Evolutionary conservation across 2,329 filamentous ascomycete genomes (phyloP), one percentile per base, ranked within the genome.

Genomic region (Nothophoma quercina): DNA sequence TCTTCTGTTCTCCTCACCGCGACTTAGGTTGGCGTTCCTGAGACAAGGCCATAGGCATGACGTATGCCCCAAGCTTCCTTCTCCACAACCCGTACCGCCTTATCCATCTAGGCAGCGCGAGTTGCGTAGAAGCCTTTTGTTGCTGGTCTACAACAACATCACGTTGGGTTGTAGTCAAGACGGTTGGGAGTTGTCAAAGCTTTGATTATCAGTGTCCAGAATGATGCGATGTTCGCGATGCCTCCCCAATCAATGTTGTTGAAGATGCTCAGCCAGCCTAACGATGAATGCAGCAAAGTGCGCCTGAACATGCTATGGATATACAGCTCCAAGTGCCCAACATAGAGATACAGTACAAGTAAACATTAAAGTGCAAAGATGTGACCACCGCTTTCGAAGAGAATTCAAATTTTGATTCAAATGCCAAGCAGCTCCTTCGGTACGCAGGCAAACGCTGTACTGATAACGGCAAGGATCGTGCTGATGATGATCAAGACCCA

Each of bases 381-480:
- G 10, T 15, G 8, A 10, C n/a, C 18, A 15, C 15, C n/a, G 21
- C 34, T 25, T 8, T 23, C 15, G 23, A 33, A 15, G 7, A 30
- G n/a, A 10, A 9, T 4, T 6, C 18, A 15, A 16, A n/a, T n/a
- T n/a, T n/a, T 19, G 18, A n/a, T 44, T 51, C 36, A 55, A 7
- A 52, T 55, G 3, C 58, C 58, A 5, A 59, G 42, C 21, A 62
- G 38, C 57, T 87, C 84, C 78, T 89, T 92, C 3, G 93, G 93
- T 67, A 97, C 74, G 74, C 95, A 95, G 4, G 92, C 92, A 85
- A 91, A 96, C 2, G 91, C 82, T 0, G 93, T 98, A 36, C 92
- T 92, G 4, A 93, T 72, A 15, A 87, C 63, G 10, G 90, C 93
- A 70, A 97, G 75, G 16, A 86, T 68, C 1, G 84, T 80, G 49